A percentile compares a stretch with the other conserved stretches of the same genome.
Conservation (phyloP, 2,329 filamentous ascomycete genomes). For the Fusarium sp. region DNA sequence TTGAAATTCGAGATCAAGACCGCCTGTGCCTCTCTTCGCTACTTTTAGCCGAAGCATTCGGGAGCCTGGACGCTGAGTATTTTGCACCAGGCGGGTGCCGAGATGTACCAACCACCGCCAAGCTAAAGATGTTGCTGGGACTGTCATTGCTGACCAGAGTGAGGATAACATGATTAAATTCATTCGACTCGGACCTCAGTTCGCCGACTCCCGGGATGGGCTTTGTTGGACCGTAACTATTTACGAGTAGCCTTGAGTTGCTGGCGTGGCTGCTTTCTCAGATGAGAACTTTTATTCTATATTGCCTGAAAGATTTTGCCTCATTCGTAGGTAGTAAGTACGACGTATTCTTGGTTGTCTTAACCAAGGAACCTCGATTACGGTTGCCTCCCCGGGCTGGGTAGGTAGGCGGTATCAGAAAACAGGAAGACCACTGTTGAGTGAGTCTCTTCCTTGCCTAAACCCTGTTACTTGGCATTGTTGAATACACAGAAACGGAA, state of each 20-base stretch:
- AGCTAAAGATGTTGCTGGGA: constrained; percentile 21
- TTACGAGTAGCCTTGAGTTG: background rate
- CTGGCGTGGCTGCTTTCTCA: constrained; percentile 8
- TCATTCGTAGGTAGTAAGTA: constrained; percentile 14
- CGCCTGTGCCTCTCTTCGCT: constrained; percentile 13
- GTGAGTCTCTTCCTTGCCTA: constrained; percentile 1
- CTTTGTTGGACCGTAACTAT: background rate
- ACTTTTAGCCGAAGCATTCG: constrained; percentile 30
- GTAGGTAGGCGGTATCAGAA: background rate
- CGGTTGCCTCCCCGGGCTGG: background rate
- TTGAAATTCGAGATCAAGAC: background rate
- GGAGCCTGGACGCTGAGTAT: background rate
- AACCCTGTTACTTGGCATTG: constrained; percentile 38
- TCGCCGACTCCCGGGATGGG: constrained; percentile 18
- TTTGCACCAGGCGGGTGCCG: constrained; percentile 8
- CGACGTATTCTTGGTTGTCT: constrained; percentile 1
- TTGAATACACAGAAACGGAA: constrained; percentile 20
- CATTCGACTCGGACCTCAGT: constrained; percentile 3
- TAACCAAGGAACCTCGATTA: background rate
- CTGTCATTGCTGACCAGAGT: constrained; percentile 17
- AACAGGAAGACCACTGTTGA: constrained; percentile 12
- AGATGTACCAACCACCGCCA: constrained; percentile 31
- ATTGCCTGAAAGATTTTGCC: constrained; percentile 15
- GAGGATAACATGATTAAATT: background rate
- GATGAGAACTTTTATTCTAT: background rate